Base-by-base conservation (phyloP, 352 stramenopile species). In the Blastocystis sp. region DNA sequence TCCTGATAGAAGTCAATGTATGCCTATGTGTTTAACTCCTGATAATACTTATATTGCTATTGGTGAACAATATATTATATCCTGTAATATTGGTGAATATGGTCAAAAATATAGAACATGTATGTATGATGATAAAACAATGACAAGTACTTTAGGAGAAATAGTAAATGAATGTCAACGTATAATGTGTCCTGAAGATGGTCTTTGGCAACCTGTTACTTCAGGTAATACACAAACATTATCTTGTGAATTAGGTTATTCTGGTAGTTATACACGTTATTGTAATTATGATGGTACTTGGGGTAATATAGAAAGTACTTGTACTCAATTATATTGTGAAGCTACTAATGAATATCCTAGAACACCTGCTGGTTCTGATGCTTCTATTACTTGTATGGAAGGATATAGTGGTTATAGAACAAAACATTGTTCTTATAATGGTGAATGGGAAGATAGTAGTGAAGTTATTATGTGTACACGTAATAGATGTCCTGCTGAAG, bases 401-500 rank as follows among this genome's bases (percentile, higher is more conserved):
- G 49, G 49, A 7, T 59, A 59, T 31, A 27, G 10, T 7, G 49
- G 49, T 19, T n/a, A 7, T 2, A 43, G 13, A 11, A 45, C 16
- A 23, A 28, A 49, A 16, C n/a, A 24, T 16, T 59, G 49, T 31
- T 28, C 46, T 23, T 23, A 49, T 5, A 2, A 49, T 10, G 49
- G 49, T 4, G 25, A 49, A 11, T 59, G 49, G 49, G n/a, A n/a
- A n/a, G n/a, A n/a, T n/a, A 27, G 16, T n/a, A 16, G 11, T 10
- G 10, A 13, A 19, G 19, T 59, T 6, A 27, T 59, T 4, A n/a
- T 36, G 2, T 59, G 49, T 10, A n/a, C n/a, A 9, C n/a, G 19
- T 7, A 59, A 59, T 23, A n/a, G 39, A 7, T 59, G 49, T 6
- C 31, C 49, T 23, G 49, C 49, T 0, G 49, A 59, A 40, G 49